phyloP scores from a whole-genome alignment of 495 filamentous ascomycete species.

The Mycothermus thermophilus region DNA sequence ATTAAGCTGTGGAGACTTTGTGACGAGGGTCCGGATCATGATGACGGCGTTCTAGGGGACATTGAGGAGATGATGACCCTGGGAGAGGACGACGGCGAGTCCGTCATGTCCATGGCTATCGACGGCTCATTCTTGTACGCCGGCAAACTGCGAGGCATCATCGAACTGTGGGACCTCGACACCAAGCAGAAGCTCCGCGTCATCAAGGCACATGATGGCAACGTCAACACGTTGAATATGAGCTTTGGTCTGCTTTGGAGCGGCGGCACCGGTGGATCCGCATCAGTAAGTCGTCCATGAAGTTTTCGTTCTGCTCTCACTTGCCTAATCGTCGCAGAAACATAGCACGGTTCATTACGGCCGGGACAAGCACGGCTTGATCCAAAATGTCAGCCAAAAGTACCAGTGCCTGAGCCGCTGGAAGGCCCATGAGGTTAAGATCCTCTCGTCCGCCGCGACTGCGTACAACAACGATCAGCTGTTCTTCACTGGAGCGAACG shows the following conservation, averaged over 20 bases:
- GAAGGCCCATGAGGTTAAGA: constrained; percentile 73
- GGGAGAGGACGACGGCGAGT: constrained; percentile 64
- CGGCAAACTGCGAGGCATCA: constrained; percentile 73
- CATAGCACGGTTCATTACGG: constrained; percentile 44
- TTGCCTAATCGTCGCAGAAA: constrained; percentile 31
- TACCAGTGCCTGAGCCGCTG: constrained; percentile 74
- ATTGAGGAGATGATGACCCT: constrained; percentile 50
- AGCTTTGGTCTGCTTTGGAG: constrained; percentile 75
- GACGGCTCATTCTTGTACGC: constrained; percentile 85
- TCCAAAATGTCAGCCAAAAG: constrained; percentile 69
- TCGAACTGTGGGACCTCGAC: constrained; percentile 95
- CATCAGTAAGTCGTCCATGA: constrained; percentile 44
- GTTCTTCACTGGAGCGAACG: constrained; percentile 90
- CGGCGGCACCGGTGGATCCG: constrained; percentile 63
- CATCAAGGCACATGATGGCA: constrained; percentile 64
- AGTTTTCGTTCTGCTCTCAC: neutral
- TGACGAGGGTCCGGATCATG: constrained; percentile 16
- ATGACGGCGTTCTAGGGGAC: constrained; percentile 29
- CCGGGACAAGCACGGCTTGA: constrained; percentile 27
- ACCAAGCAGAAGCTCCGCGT: constrained; percentile 79
- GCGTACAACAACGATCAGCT: constrained; percentile 52
- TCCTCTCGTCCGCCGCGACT: constrained; percentile 73
- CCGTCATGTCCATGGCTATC: constrained; percentile 67
- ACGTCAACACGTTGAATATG: constrained; percentile 74
- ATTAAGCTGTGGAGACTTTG: constrained; percentile 80